Evolutionary conservation across 208 protist genomes (phyloP).

Genomic region (Vickermania spadyakhi): DNA sequence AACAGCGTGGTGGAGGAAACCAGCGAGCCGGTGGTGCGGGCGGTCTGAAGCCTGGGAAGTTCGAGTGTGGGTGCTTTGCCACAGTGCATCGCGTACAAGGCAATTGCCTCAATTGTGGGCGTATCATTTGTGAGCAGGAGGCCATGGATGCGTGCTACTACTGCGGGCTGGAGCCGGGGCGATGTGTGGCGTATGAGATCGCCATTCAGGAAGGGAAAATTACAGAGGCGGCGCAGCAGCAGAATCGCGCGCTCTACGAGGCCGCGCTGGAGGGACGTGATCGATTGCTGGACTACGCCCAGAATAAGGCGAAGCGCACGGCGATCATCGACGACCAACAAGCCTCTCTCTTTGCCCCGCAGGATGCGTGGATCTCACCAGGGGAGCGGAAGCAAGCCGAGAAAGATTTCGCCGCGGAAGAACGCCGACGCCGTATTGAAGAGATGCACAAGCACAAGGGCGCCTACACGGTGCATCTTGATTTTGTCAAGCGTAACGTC

Average conservation of each 20-base stretch:
- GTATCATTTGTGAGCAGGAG: slow-evolving; percentile 88
- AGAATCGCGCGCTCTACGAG: slow-evolving; percentile 55
- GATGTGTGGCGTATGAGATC: slow-evolving; percentile 75
- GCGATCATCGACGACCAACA: slow-evolving; percentile 85
- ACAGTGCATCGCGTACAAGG: slow-evolving; percentile 59
- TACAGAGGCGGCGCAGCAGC: slow-evolving; percentile 48
- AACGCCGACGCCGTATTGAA: slow-evolving; percentile 40
- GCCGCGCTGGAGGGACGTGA: slow-evolving; percentile 58
- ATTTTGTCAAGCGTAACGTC: slow-evolving; percentile 76
- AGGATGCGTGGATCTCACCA: slow-evolving; percentile 70
- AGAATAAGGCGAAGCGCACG: slow-evolving; percentile 60
- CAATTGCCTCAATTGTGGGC: slow-evolving; percentile 85
- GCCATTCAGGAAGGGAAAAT: slow-evolving; percentile 67
- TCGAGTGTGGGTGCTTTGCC: slow-evolving; percentile 86
- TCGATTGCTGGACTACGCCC: slow-evolving; percentile 63
- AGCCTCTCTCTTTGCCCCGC: slow-evolving; percentile 50
- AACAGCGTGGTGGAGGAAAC: slow-evolving; percentile 9
- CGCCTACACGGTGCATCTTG: slow-evolving; percentile 63
- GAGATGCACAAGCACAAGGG: slow-evolving; percentile 48
- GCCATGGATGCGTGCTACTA: slow-evolving; percentile 67
- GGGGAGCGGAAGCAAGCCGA: slow-evolving; percentile 41
- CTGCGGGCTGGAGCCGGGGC: slow-evolving; percentile 60
- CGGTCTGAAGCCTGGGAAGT: slow-evolving; percentile 49
- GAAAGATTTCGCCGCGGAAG: slow-evolving; percentile 34
- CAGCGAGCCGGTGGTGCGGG: slow-evolving; percentile 6